A percentile compares a stretch with the other conserved stretches of the same genome.
Conservation (phyloP, 176 grass and related monocot genomes). For the Musa itinerans region DNA sequence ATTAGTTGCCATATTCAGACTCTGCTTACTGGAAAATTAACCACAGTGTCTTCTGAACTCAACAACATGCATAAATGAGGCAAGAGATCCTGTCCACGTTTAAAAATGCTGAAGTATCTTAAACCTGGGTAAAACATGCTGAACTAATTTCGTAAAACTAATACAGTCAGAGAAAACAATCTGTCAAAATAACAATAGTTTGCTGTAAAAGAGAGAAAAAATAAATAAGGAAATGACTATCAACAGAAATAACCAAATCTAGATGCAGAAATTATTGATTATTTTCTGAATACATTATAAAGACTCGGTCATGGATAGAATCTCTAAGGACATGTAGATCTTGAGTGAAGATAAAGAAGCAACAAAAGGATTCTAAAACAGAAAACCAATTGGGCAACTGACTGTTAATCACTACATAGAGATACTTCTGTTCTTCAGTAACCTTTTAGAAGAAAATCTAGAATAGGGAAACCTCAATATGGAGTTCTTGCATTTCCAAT, state of each 20-base stretch:
- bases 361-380: not conserved
- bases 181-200: not conserved
- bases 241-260: not conserved
- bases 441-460: not conserved
- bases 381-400: not conserved
- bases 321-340: not conserved
- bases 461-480: not conserved
- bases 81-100: no score
- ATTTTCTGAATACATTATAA: not conserved
- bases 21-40: no score
- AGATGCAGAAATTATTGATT: not conserved
- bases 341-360: not conserved
- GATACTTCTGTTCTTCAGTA: not conserved
- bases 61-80: no score
- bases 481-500: not conserved
- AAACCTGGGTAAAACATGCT: not conserved
- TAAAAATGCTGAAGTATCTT: no score
- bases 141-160: not conserved
- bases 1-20: no score
- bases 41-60: no score
- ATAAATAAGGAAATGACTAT: not conserved
- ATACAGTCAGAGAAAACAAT: not conserved
- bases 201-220: not conserved
- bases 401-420: not conserved
- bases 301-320: not conserved